Evolutionary conservation across 2,329 filamentous ascomycete species (phyloP).

Genomic region (Aureobasidium mangrovei): DNA sequence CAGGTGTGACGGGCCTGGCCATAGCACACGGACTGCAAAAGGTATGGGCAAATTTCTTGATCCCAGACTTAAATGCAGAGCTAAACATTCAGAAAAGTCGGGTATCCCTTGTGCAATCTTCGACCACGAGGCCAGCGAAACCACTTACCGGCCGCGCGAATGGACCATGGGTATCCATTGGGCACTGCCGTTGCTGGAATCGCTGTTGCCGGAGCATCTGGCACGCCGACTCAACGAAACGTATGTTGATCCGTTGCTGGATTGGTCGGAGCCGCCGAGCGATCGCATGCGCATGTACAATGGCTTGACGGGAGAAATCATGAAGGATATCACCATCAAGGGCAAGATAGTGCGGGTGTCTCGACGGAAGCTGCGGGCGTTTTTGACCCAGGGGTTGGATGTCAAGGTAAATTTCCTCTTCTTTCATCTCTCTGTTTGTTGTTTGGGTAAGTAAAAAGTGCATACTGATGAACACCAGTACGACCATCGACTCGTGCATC

Average conservation of each 20-base stretch:
- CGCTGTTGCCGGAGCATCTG: conserved; percentile 17
- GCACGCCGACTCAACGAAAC: conserved; percentile 16
- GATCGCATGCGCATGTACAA: conserved; percentile 17
- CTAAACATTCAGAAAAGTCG: not conserved
- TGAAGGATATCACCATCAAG: conserved; percentile 15
- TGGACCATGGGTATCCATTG: conserved; percentile 20
- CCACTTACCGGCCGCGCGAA: conserved; percentile 15
- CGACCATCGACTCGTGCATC: not conserved
- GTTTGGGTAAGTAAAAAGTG: not conserved
- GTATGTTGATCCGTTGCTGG: conserved; percentile 17
- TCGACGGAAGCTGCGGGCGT: conserved; percentile 13
- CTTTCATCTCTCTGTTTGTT: not conserved
- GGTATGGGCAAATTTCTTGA: not conserved
- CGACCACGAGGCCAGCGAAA: not conserved
- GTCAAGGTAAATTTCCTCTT: conserved; percentile 8
- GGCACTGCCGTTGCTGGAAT: conserved; percentile 14
- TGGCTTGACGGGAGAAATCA: conserved; percentile 14
- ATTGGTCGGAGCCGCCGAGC: conserved; percentile 13
- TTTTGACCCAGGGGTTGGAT: conserved; percentile 10
- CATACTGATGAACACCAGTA: not conserved
- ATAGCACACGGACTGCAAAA: conserved; percentile 24
- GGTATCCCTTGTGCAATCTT: conserved; percentile 18
- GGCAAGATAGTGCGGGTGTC: conserved; percentile 15
- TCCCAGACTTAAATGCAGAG: not conserved
- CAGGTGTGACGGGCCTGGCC: conserved; percentile 20